phyloP scores from a whole-genome alignment of 805 yeast genomes.

The Sugiyamaella chiloensis region DNA sequence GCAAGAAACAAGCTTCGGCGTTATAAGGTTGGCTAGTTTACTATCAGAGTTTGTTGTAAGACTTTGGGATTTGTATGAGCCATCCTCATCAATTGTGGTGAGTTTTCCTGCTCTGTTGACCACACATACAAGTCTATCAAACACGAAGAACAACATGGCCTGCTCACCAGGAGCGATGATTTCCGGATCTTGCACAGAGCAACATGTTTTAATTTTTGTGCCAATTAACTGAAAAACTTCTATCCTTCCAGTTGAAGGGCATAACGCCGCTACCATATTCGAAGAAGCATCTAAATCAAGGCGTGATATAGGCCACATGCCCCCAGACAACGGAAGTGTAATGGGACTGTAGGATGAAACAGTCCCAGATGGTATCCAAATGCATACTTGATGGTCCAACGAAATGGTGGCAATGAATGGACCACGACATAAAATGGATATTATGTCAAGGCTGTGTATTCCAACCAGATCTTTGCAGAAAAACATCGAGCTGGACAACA shows the following conservation, averaged over 20 bases:
- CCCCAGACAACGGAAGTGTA: conserved; percentile 38
- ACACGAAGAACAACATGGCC: background rate
- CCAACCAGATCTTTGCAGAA: conserved; percentile 44
- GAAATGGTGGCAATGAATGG: conserved; percentile 60
- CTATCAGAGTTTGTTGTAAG: background rate
- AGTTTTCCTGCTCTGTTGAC: conserved; percentile 2
- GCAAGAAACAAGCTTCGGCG: conserved; percentile 36
- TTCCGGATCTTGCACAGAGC: background rate
- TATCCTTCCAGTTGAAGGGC: background rate
- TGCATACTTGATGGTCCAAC: conserved; percentile 63
- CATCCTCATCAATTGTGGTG: background rate
- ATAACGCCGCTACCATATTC: background rate
- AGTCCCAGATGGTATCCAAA: conserved; percentile 48
- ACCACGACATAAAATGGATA: conserved; percentile 40
- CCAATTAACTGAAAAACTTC: background rate
- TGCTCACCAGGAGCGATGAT: background rate
- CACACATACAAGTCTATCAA: background rate
- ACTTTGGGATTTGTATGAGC: background rate
- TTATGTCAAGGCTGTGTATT: conserved; percentile 61
- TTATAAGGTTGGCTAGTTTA: no score
- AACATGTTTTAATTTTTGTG: background rate
- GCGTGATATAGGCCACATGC: conserved; percentile 29
- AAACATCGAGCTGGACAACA: conserved; percentile 16
- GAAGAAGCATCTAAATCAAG: background rate
- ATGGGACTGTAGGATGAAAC: background rate